phyloP scores from a whole-genome alignment of 345 rosid species.

The Salix udensis region DNA sequence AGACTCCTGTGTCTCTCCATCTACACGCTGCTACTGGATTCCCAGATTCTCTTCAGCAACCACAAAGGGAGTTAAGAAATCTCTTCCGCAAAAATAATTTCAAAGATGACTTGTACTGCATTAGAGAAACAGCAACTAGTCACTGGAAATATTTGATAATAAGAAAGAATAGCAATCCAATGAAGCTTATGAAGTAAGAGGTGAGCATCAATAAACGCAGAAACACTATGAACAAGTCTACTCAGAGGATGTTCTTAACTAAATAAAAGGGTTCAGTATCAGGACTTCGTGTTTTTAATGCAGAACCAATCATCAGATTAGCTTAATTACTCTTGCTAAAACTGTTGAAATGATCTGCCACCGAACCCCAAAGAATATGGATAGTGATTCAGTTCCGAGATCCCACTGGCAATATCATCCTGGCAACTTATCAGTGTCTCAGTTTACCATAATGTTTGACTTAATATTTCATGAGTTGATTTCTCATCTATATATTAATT shows the following conservation, averaged over 20 bases:
- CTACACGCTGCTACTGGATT: too few relatives aligned
- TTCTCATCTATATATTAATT: too few relatives aligned
- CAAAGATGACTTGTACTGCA: slow-evolving; percentile 25
- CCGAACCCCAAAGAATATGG: not conserved
- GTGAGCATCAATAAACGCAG: not conserved
- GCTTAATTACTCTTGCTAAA: not conserved
- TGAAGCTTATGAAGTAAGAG: not conserved
- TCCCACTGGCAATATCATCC: not conserved
- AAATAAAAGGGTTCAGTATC: not conserved
- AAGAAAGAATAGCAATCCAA: not conserved
- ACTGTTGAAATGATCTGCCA: not conserved
- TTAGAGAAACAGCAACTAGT: not conserved
- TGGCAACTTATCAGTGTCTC: not conserved
- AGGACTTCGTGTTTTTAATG: not conserved
- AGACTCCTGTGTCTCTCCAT: not conserved
- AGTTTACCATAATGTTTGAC: not conserved
- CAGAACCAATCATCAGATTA: not conserved
- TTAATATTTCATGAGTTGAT: not conserved
- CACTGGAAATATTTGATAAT: not conserved
- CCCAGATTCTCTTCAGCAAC: not conserved
- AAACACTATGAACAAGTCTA: not conserved
- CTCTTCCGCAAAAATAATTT: slow-evolving; percentile 23
- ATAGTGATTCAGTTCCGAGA: not conserved
- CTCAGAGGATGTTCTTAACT: not conserved
- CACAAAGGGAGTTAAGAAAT: not conserved